Base-by-base conservation (phyloP, 108 stramenopile species). In the Fragilaria crotonensis region DNA sequence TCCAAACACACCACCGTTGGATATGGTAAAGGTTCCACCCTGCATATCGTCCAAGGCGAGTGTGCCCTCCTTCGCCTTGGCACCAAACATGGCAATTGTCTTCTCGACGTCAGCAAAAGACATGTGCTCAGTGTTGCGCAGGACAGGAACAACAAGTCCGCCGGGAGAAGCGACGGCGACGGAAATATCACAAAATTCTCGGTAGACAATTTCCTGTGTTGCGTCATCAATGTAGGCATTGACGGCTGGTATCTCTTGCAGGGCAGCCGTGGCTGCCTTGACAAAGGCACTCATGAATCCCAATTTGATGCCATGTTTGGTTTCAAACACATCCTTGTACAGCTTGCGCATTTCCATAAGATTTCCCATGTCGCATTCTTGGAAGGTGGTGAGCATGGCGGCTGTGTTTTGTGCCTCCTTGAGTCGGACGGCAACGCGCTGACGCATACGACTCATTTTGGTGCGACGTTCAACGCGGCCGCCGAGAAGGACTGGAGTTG, bases 1-100 rank as follows among this genome's bases (percentile, higher is more conserved):
- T 33, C 99, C 99, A 62, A 99, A 99, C 5, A 99, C 99, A 46
- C 99, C 99, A n/a, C 99, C 99, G 70, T 99, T 99, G 33, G 88
- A 89, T 67, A 99, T 99, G 63, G 99, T 99, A 77, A 99, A 99
- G 32, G 97, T 96, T 17, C 99, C 99, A 26, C 99, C 99, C 9
- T 96, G 79, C 99, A 99, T 99, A 64, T 99, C 99, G 68, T 99
- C 99, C 62, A 99, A 79, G 22, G 94, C 72, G 56, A 99, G 63
- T 7, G 81, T 77, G 7, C 89, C 91, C 18, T 93, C 87, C 57
- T 85, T 81, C 57, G 97, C 97, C 77, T 98, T 98, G 59, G 87
- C 67, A 0, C 86, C 97, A 70, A 94, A 98, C 65, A 92, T 70
- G 48, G 90, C 95, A 71, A 99, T 98, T 29, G 81, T 91, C 36